Percentiles rank a stretch among this genome's conserved stretches.
Conservation (phyloP, 495 filamentous ascomycete species). For the Podospora australis region DNA sequence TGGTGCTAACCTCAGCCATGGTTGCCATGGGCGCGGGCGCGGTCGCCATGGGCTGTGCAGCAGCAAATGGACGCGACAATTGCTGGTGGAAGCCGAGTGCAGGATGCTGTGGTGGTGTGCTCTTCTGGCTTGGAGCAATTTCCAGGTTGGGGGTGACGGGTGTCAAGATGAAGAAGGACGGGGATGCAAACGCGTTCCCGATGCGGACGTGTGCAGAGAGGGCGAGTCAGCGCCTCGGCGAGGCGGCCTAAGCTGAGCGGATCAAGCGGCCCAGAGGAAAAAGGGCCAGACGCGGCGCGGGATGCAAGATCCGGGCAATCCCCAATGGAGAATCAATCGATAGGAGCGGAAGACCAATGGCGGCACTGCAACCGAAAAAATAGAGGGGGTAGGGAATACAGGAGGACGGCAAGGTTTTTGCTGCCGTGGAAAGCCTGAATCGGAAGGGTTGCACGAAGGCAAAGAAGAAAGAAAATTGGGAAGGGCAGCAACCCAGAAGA, state of each 20-base stretch:
- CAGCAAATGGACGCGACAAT: too few species aligned
- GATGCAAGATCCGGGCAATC: background rate
- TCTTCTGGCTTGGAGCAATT: too few species aligned
- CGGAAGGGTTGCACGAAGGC: background rate
- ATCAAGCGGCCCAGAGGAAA: conserved; percentile 3
- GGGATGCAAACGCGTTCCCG: conserved; percentile 7
- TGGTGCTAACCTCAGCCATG: conserved; percentile 11
- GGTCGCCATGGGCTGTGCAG: background rate
- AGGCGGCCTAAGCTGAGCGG: conserved; percentile 7
- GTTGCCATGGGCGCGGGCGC: background rate
- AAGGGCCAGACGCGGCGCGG: conserved; percentile 9
- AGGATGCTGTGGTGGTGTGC: too few species aligned
- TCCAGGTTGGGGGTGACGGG: too few species aligned
- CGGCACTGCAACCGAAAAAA: background rate
- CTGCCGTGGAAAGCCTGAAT: background rate
- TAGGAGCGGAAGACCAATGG: background rate
- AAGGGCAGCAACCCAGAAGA: background rate
- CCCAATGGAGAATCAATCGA: too few species aligned
- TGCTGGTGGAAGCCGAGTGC: too few species aligned
- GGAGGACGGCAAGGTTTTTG: background rate
- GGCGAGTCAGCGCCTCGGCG: conserved; percentile 11
- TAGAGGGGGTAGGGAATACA: background rate
- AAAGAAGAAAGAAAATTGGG: background rate
- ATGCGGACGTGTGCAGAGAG: background rate
- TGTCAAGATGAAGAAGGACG: background rate